Percentiles rank a stretch among this genome's conserved stretches.
These are phyloP conservation scores for Suillus americanus DNA, from an alignment of 768 basidiomycete species.

Conservation along the genomic window DNA sequence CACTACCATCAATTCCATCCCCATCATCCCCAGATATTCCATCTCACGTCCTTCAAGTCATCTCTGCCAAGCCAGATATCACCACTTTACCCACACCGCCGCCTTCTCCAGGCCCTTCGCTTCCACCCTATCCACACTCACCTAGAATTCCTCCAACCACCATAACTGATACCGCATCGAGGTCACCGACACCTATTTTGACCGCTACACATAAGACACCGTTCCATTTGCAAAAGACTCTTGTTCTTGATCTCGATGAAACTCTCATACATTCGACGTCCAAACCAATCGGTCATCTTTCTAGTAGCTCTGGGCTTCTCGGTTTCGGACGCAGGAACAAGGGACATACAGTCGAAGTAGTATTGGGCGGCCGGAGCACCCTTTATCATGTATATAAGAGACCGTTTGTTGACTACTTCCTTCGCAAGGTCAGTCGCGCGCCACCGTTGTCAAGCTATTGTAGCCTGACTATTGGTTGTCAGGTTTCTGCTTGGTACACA, in stretches of 20 bases:
- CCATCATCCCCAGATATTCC: conserved; percentile 22
- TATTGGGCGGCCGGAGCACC: conserved; percentile 83
- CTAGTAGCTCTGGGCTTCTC: conserved; percentile 58
- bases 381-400: conserved; percentile 98
- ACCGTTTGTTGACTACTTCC: conserved; percentile 94
- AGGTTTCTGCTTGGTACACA: conserved; percentile 99
- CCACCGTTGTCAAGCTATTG: neutral
- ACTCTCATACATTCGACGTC: conserved; percentile 98
- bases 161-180: conserved; percentile 27
- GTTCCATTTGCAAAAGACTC: conserved; percentile 86
- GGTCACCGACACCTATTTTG: conserved; percentile 52
- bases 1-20: conserved; percentile 27
- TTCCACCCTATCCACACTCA: conserved; percentile 3
- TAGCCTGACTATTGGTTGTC: conserved; percentile 9
- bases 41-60: conserved; percentile 10
- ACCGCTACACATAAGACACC: conserved; percentile 55
- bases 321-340: conserved; percentile 61
- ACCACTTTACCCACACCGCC: conserved; percentile 25
- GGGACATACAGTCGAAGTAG: conserved; percentile 90
- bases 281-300: conserved; percentile 55
- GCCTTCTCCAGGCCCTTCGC: conserved; percentile 18
- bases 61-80: conserved; percentile 14
- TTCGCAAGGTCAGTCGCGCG: conserved; percentile 65
- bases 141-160: conserved; percentile 10
- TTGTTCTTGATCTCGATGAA: conserved; percentile 97